Evolutionary conservation across 2,329 filamentous ascomycete genomes (phyloP), one percentile per base, ranked within the genome.

Genomic region (Boeremia lycopersici): DNA sequence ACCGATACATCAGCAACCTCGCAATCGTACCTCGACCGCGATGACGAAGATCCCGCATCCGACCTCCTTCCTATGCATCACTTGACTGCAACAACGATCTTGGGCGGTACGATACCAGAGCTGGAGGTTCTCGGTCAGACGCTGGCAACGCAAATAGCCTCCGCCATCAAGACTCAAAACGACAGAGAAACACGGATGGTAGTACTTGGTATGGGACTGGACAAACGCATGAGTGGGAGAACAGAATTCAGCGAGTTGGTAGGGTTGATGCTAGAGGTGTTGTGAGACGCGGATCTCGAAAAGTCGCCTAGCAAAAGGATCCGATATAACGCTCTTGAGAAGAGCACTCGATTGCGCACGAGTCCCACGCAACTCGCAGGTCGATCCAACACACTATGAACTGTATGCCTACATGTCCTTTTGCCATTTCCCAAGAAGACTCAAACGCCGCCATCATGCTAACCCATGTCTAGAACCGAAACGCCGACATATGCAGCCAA

Each of bases 121-220:
- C 84, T 92, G 38, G 92, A 97, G 69, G 90, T 89, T 0, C 75
- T 96, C 5, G 93, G 91, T 1, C 93, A 97, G 73, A 84, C 97
- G 1, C 89, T 96, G 68, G 93, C 93, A 2, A 90, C 90, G 38
- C 93, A 97, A 68, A 88, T 98, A 62, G 95, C 89, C 5, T 96
- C 88, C 68, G 85, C 89, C 34, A 84, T 99, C 55, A 82, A 87
- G 15, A 85, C 88, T 56, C 87, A 87, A 59, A 82, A 89, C 47
- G 86, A 91, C 6, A 77, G 79, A 39, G 86, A 89, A 70, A 80
- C 78, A 59, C 76, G 86, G 36, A 76, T 83, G 60, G 74, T 89
- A 12, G 81, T 89, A 19, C 65, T 89, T 30, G 85, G 84, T 0
- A 69, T 86, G 58, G 85, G 85, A 0, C 69, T 87, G 33, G 78